These are phyloP conservation scores for Nannizziopsis barbatae DNA, from an alignment of 2,329 filamentous ascomycete species.

Conservation along the genomic window DNA sequence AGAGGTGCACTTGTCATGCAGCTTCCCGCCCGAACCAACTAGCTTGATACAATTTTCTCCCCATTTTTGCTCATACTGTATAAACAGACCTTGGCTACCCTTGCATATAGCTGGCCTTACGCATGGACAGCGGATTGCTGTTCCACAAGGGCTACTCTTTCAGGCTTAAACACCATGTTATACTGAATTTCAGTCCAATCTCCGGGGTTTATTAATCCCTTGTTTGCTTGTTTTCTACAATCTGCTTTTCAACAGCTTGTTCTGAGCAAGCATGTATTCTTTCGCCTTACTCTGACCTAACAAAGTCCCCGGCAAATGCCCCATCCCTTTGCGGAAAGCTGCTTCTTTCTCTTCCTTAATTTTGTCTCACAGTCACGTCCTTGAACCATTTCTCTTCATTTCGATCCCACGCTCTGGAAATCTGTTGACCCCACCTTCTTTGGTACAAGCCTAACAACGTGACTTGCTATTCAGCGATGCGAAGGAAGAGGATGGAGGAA, in stretches of 20 bases:
- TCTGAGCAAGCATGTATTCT: conserved; percentile 21
- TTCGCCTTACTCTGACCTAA: conserved; percentile 18
- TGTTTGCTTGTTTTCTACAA: conserved; percentile 19
- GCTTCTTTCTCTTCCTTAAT: conserved; percentile 16
- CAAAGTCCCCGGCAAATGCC: conserved; percentile 9
- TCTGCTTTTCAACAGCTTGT: conserved; percentile 18
- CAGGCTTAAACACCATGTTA: conserved; percentile 17
- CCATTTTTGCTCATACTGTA: conserved; percentile 19
- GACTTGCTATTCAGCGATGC: conserved; percentile 3
- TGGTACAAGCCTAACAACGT: conserved; percentile 12
- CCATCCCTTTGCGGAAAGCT: conserved; percentile 12
- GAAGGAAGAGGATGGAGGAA: conserved; percentile 7
- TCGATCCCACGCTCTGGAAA: conserved; percentile 12
- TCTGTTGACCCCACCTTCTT: conserved; percentile 13
- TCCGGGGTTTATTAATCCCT: conserved; percentile 11
- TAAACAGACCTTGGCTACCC: conserved; percentile 22
- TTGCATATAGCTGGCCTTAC: conserved; percentile 23
- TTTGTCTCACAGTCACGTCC: conserved; percentile 18
- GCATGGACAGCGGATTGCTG: conserved; percentile 22
- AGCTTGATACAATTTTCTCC: conserved; percentile 19
- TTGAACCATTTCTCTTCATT: conserved; percentile 13
- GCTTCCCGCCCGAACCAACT: conserved; percentile 15
- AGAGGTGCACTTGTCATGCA: conserved; percentile 13
- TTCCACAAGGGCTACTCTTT: conserved; percentile 24
- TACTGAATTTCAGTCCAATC: conserved; percentile 8